Evolutionary conservation across 495 filamentous ascomycete species (phyloP).

Genomic region (Annulohypoxylon maeteangense): DNA sequence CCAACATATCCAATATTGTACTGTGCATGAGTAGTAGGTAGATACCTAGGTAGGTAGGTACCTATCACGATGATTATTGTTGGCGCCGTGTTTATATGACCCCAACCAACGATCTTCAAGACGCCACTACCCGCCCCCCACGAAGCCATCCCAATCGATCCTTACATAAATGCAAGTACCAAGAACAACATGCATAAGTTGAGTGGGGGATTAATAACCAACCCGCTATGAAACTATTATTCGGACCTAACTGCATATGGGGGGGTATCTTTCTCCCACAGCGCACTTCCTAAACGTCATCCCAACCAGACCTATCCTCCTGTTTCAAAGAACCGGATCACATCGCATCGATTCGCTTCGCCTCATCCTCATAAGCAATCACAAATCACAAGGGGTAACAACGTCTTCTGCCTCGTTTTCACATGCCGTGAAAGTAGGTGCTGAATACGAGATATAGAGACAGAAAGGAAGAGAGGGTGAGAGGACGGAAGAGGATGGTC

Average conservation of each 20-base stretch:
- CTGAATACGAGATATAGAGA: background rate
- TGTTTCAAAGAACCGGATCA: constrained; percentile 10
- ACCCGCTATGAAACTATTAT: constrained; percentile 12
- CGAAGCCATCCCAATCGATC: background rate
- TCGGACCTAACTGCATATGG: constrained; percentile 4
- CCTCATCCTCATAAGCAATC: background rate
- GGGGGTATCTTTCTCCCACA: background rate
- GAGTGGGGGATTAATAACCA: background rate
- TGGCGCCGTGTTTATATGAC: constrained; percentile 1
- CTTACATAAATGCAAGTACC: background rate
- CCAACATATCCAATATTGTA: background rate
- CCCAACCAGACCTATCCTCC: background rate
- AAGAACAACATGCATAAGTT: background rate
- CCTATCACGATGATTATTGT: background rate
- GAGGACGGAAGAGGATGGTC: constrained; percentile 24
- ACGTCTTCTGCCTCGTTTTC: background rate
- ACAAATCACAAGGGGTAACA: background rate
- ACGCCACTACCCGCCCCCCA: constrained; percentile 8
- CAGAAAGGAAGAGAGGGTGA: background rate
- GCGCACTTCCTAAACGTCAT: constrained; percentile 4
- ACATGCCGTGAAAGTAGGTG: background rate
- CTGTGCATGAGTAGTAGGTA: background rate
- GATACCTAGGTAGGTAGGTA: background rate
- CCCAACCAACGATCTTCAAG: background rate
- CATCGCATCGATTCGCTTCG: constrained; percentile 4